Evolutionary conservation across 2,329 filamentous ascomycete genomes (phyloP).

Genomic region (Sporothrix luriei): DNA sequence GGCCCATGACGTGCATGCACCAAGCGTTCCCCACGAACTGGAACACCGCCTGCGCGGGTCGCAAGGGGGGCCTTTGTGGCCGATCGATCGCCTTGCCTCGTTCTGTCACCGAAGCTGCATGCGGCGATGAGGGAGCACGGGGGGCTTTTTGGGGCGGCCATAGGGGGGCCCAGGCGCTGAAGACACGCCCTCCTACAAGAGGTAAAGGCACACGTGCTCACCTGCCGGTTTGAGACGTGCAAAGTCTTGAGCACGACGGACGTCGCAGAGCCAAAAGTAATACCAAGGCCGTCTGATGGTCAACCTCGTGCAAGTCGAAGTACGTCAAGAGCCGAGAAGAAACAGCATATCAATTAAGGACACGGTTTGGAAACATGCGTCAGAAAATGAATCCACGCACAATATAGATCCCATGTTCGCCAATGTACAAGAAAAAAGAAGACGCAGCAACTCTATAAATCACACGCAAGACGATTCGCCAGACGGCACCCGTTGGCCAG

Average conservation of each 20-base stretch:
- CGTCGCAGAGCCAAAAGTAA: background rate
- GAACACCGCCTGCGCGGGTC: slow-evolving; percentile 26
- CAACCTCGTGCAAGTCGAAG: too few species aligned
- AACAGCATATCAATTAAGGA: background rate
- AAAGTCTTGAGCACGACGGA: background rate
- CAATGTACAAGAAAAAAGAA: slow-evolving; percentile 8
- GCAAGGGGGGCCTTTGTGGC: slow-evolving; percentile 20
- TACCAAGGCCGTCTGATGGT: background rate
- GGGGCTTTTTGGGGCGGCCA: slow-evolving; percentile 12
- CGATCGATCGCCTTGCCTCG: slow-evolving; percentile 28
- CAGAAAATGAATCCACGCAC: background rate
- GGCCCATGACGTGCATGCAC: slow-evolving; percentile 25
- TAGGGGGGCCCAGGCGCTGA: slow-evolving; percentile 14
- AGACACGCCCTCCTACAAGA: slow-evolving; percentile 19
- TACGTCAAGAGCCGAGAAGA: too few species aligned
- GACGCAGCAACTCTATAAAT: slow-evolving; percentile 1
- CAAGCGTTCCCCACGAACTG: slow-evolving; percentile 23
- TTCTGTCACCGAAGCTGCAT: slow-evolving; percentile 30
- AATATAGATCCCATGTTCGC: slow-evolving; percentile 9
- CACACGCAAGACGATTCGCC: background rate
- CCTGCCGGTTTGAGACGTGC: slow-evolving; percentile 6
- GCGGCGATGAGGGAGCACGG: slow-evolving; percentile 1
- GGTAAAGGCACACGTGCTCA: slow-evolving; percentile 32
- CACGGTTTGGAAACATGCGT: background rate
- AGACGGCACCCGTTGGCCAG: background rate